These are phyloP conservation scores for Malassezia brasiliensis DNA, from an alignment of 1,284 basidiomycete species.

Conservation along the genomic window DNA sequence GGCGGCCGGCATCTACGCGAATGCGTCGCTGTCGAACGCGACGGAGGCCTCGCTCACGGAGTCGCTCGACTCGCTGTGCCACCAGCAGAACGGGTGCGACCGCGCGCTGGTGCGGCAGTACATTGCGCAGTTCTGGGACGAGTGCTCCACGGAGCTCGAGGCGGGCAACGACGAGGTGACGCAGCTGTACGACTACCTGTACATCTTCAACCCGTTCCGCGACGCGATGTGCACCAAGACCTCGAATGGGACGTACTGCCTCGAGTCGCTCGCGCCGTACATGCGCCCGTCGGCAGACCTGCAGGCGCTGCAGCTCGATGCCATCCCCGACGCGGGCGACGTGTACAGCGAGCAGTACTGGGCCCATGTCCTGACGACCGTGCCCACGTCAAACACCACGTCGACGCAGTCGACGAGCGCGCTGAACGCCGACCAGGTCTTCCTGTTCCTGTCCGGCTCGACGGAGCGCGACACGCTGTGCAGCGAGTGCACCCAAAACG, in stretches of 20 bases:
- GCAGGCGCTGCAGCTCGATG: not conserved
- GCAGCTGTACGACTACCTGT: slow-evolving; percentile 17
- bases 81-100: slow-evolving; percentile 5
- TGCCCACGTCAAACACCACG: not conserved
- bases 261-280: not conserved
- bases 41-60: not conserved
- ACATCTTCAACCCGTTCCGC: slow-evolving; percentile 18
- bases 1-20: slow-evolving; percentile 7
- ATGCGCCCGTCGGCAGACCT: not conserved
- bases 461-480: slow-evolving; percentile 18
- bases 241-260: slow-evolving; percentile 2
- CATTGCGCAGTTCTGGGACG: slow-evolving; percentile 15
- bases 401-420: not conserved
- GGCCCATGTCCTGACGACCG: not conserved
- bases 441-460: slow-evolving; percentile 24
- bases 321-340: not conserved
- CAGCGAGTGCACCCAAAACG: slow-evolving; percentile 19
- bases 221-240: slow-evolving; percentile 15
- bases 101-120: slow-evolving; percentile 13
- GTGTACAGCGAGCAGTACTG: slow-evolving; percentile 10
- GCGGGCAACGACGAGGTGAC: not conserved
- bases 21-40: not conserved
- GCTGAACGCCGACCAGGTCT: slow-evolving; percentile 15
- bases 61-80: slow-evolving; percentile 8
- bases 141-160: slow-evolving; percentile 14